phyloP scores from a whole-genome alignment of 805 yeast genomes.

The Schwanniomyces vanrijiae region DNA sequence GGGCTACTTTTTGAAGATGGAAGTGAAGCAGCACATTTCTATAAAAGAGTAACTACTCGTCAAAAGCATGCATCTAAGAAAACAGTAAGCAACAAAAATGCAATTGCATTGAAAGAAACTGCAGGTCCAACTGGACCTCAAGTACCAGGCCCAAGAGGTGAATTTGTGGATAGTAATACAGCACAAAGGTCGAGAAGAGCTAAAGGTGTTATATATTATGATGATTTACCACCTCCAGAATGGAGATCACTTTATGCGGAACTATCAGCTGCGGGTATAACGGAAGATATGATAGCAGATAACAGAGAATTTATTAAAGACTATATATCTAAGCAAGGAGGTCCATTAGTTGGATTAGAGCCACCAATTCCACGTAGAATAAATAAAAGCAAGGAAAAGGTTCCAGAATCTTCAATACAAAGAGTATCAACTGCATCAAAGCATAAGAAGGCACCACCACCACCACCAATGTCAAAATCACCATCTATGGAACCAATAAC shows the following conservation, averaged over 20 bases:
- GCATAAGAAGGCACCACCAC: constrained; percentile 37
- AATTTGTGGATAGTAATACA: constrained; percentile 44
- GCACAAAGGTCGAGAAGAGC: constrained; percentile 57
- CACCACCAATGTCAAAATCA: constrained; percentile 24
- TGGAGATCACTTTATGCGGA: constrained; percentile 77
- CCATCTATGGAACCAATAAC: constrained; percentile 11
- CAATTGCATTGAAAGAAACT: constrained; percentile 68
- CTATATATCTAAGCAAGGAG: constrained; percentile 71
- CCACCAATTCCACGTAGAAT: constrained; percentile 77
- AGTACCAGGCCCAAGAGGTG: constrained; percentile 67
- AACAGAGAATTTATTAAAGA: constrained; percentile 80
- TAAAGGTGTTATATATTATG: constrained; percentile 67
- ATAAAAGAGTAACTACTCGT: constrained; percentile 70
- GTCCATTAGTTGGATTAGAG: constrained; percentile 78
- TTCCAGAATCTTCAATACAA: constrained; percentile 15
- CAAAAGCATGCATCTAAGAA: constrained; percentile 85
- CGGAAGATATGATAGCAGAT: constrained; percentile 87
- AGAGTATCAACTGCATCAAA: constrained; percentile 15
- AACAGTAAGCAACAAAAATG: constrained; percentile 83
- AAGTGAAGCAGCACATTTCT: constrained; percentile 82
- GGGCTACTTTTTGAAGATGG: constrained; percentile 90
- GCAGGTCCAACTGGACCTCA: constrained; percentile 18
- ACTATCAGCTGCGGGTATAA: constrained; percentile 73
- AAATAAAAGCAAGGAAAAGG: constrained; percentile 22
- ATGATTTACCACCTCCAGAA: constrained; percentile 78